These are phyloP conservation scores for Russula earlei DNA, from an alignment of 768 basidiomycete species.

Conservation along the genomic window DNA sequence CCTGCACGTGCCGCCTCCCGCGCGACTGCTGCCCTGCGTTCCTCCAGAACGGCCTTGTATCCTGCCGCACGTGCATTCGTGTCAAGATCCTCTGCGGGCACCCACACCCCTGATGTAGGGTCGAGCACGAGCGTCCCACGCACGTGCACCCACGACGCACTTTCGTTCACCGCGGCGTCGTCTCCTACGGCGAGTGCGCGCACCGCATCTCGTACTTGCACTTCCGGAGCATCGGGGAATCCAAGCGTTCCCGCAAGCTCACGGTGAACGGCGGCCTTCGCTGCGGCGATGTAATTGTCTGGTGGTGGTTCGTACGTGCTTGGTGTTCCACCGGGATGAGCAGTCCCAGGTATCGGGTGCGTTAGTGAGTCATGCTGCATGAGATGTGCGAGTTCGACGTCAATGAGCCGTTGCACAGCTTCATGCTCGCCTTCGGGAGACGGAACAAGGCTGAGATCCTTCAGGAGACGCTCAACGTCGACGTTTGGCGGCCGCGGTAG, in stretches of 20 bases:
- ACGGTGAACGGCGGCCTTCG: conserved; percentile 60
- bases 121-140: conserved; percentile 60
- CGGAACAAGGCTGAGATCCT: conserved; percentile 46
- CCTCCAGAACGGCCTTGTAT: conserved; percentile 49
- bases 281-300: conserved; percentile 63
- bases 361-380: conserved; percentile 82
- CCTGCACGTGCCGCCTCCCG: conserved; percentile 71
- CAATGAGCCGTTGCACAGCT: conserved; percentile 53
- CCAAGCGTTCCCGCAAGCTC: conserved; percentile 79
- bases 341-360: conserved; percentile 83
- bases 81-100: conserved; percentile 51
- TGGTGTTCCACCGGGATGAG: conserved; percentile 57
- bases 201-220: conserved; percentile 72
- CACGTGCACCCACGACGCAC: conserved; percentile 61
- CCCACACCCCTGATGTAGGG: conserved; percentile 48
- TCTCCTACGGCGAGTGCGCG: conserved; percentile 40
- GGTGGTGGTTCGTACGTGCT: conserved; percentile 67
- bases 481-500: conserved; percentile 84
- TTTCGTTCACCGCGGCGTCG: conserved; percentile 51
- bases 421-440: conserved; percentile 24
- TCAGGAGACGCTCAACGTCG: conserved; percentile 54
- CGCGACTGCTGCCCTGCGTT: conserved; percentile 60
- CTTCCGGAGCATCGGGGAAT: conserved; percentile 72
- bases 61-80: conserved; percentile 54
- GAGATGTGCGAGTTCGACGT: conserved; percentile 68